phyloP scores from a whole-genome alignment of 352 stramenopile species.

The Phytophthora melonis region DNA sequence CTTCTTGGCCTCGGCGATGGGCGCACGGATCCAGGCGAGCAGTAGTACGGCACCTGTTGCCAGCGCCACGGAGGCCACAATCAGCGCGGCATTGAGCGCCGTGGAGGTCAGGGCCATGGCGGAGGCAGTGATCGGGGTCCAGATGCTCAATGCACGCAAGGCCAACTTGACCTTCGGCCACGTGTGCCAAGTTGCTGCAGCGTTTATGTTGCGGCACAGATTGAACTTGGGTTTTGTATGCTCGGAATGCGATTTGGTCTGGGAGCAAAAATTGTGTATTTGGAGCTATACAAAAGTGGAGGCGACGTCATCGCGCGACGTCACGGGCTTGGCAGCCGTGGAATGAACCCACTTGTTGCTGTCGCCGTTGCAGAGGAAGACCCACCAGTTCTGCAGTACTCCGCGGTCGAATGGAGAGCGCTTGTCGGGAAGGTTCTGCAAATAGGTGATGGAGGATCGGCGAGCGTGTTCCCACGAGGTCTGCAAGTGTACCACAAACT shows the following conservation, averaged over 20 bases:
- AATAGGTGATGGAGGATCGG: slow-evolving; percentile 77
- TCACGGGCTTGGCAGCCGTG: slow-evolving; percentile 38
- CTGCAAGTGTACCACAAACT: slow-evolving; percentile 30
- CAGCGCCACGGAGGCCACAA: slow-evolving; percentile 35
- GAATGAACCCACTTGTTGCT: slow-evolving; percentile 73
- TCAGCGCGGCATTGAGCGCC: slow-evolving; percentile 27
- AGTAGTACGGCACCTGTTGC: slow-evolving; percentile 43
- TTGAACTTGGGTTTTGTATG: slow-evolving; percentile 15
- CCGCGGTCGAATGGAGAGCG: slow-evolving; percentile 74
- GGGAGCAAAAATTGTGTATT: slow-evolving; percentile 21
- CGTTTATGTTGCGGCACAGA: slow-evolving; percentile 1
- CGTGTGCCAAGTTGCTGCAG: slow-evolving; percentile 26
- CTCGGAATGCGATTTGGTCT: slow-evolving; percentile 24
- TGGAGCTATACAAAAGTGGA: slow-evolving; percentile 32
- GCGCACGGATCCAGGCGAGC: slow-evolving; percentile 65
- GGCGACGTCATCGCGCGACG: slow-evolving; percentile 19
- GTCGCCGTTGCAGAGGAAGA: slow-evolving; percentile 59
- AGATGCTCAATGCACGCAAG: slow-evolving; percentile 12
- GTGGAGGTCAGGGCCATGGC: slow-evolving; percentile 23
- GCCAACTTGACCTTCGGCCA: slow-evolving; percentile 19
- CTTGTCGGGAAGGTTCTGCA: slow-evolving; percentile 65
- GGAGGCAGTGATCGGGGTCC: not conserved
- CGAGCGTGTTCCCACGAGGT: slow-evolving; percentile 84
- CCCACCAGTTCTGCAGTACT: slow-evolving; percentile 65
- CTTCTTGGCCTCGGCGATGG: slow-evolving; percentile 62